Base-by-base conservation (phyloP, 2,329 filamentous ascomycete genomes). In the Hymenotorrendiella dingleyae region DNA sequence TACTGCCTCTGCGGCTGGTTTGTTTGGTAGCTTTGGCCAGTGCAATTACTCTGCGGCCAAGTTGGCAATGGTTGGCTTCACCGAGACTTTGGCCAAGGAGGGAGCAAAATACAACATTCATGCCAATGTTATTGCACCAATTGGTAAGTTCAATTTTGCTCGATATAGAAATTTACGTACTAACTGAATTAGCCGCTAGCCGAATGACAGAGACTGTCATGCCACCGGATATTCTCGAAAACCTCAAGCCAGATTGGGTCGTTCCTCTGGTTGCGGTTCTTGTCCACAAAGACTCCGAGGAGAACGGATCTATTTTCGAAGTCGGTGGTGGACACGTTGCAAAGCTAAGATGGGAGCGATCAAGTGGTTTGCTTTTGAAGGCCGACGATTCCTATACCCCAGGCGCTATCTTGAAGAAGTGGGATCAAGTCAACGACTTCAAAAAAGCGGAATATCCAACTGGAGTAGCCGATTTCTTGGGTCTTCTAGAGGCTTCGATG, bases 41-140 rank as follows among this genome's bases (percentile, higher is more conserved):
- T 80, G 82, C 64, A 97, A 96, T 70, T 98, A 98, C 71, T 94
- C 91, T 41, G 90, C 93, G 48, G 93, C 93, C 61, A 98, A 97
- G 74, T 76, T 97, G 52, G 86, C 86, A 53, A 82, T 94, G 71
- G 89, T 98, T 49, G 93, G 91, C 55, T 97, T 97, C 72, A 96
- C 90, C 28, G 91, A 98, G 75, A 96, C 93, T 4, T 76, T 98
- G 50, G 93, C 93, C 47, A 97, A 97, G 75, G 93, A 98, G 72
- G 93, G 93, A 54, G 73, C 79, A 63, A 97, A 97, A 71, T 98
- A 98, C 73, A 97, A 97, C 76, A 97, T 98, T 56, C 70, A 95
- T 58, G 80, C 76, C 72, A 98, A 98, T 67, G 87, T 87, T 58
- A 94, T 98, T 69, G 89, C 93, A 14, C 93, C 93, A 40, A 90